Percentiles rank a stretch among this genome's conserved stretches.
Evolutionary conservation across 2,329 filamentous ascomycete species (phyloP).

Genomic region (Colletotrichum cuscutae): DNA sequence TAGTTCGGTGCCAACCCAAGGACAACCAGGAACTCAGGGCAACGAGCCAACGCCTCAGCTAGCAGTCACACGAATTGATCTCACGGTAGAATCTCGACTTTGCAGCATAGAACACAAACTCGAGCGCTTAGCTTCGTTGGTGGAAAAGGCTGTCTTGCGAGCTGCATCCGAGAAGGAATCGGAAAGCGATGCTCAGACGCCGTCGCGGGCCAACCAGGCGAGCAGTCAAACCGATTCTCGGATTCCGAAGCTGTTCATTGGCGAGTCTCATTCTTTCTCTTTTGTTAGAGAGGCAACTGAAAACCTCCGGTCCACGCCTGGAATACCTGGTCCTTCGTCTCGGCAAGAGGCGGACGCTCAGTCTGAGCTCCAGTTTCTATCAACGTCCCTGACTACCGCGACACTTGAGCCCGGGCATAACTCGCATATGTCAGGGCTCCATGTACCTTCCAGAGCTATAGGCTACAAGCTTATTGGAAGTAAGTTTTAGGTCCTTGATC

Average conservation of each 20-base stretch:
- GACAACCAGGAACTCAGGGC: too few species aligned
- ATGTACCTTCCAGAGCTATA: constrained; percentile 1
- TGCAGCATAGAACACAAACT: too few species aligned
- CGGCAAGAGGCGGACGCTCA: not conserved
- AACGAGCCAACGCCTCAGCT: too few species aligned
- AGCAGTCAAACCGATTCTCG: not conserved
- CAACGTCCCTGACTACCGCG: not conserved
- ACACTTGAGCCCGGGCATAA: not conserved
- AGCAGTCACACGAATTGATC: too few species aligned
- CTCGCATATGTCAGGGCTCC: not conserved
- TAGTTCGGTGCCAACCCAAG: not conserved
- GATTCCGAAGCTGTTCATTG: not conserved
- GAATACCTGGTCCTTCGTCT: not conserved
- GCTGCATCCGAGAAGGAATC: too few species aligned
- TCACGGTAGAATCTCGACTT: too few species aligned
- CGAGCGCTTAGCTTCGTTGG: too few species aligned
- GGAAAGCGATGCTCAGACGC: too few species aligned
- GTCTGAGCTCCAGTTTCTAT: constrained; percentile 9
- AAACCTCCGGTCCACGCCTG: not conserved
- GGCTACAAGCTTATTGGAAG: constrained; percentile 17
- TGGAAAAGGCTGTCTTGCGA: too few species aligned
- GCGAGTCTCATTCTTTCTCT: constrained; percentile 2
- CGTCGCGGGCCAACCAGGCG: too few species aligned
- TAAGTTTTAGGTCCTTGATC: not conserved
- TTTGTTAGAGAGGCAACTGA: constrained; percentile 3